These are phyloP conservation scores for Hordeum marinum DNA, from an alignment of 176 grass and related monocot species.

Conservation along the genomic window DNA sequence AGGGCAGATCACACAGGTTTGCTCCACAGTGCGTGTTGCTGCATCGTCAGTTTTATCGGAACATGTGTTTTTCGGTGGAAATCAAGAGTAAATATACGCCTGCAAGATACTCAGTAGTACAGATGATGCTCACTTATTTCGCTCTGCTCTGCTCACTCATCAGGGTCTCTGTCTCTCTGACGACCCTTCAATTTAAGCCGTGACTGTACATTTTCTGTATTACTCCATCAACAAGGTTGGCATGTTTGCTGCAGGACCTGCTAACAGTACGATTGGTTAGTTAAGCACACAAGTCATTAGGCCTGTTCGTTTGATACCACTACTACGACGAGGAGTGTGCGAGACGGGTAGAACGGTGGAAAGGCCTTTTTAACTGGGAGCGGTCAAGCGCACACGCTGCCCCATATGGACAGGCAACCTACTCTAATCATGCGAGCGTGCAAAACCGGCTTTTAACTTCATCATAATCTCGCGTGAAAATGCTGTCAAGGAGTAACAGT, in stretches of 20 bases:
- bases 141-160: too few relatives aligned
- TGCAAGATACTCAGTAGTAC: not conserved
- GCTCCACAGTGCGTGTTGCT: not conserved
- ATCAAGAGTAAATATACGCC: not conserved
- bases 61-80: not conserved
- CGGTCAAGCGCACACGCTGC: conserved; percentile 1
- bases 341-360: not conserved
- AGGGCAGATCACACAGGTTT: not conserved
- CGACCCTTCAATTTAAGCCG: not conserved
- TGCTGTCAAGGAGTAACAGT: not conserved
- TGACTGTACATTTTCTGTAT: too few relatives aligned
- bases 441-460: not conserved
- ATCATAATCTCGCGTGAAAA: conserved; percentile 25
- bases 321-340: not conserved
- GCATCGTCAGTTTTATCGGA: not conserved
- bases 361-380: not conserved
- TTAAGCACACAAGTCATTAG: too few relatives aligned
- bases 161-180: not conserved
- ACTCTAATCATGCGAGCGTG: conserved; percentile 28
- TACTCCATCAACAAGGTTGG: too few relatives aligned
- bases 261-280: too few relatives aligned
- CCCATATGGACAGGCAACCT: not conserved
- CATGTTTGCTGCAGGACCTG: too few relatives aligned
- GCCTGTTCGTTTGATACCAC: not conserved
- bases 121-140: not conserved